Evolutionary conservation across 768 basidiomycete genomes (phyloP).

Genomic region (Piloderma croceum): DNA sequence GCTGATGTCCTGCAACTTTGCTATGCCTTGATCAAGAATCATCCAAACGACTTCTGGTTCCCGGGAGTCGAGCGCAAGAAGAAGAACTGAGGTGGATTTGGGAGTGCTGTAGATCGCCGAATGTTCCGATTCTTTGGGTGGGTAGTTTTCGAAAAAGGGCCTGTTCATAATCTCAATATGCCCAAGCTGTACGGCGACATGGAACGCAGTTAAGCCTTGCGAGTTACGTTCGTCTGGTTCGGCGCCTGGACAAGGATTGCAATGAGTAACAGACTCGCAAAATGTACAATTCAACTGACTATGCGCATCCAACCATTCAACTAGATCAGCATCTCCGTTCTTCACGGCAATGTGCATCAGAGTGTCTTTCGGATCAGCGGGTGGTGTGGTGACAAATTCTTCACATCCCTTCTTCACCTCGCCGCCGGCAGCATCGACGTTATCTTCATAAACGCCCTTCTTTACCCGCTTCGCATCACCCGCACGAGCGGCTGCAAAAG

Average conservation of each 20-base stretch:
- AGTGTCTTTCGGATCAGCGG: conserved; percentile 58
- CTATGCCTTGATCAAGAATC: conserved; percentile 55
- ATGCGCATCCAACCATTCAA: conserved; percentile 68
- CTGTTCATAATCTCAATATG: conserved; percentile 43
- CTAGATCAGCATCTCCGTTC: conserved; percentile 50
- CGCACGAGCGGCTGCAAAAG: conserved; percentile 61
- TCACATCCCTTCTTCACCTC: conserved; percentile 57
- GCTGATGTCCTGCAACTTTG: conserved; percentile 42
- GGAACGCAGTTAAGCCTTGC: conserved; percentile 55
- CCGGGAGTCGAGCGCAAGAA: conserved; percentile 52
- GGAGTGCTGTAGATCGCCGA: conserved; percentile 41
- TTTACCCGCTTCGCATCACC: conserved; percentile 50
- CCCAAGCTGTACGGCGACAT: conserved; percentile 53
- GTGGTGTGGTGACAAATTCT: conserved; percentile 39
- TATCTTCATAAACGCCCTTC: conserved; percentile 62
- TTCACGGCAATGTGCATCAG: conserved; percentile 61
- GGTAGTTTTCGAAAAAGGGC: conserved; percentile 57
- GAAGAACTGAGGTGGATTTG: conserved; percentile 40
- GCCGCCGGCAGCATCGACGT: conserved; percentile 66
- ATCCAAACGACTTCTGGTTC: conserved; percentile 63
- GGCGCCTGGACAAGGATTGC: conserved; percentile 44
- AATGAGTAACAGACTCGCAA: conserved; percentile 12
- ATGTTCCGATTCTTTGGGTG: conserved; percentile 49
- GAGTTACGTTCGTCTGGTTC: conserved; percentile 67
- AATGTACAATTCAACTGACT: conserved; percentile 38